Evolutionary conservation across 495 filamentous ascomycete genomes (phyloP).

Genomic region (Cetradonia linearis): DNA sequence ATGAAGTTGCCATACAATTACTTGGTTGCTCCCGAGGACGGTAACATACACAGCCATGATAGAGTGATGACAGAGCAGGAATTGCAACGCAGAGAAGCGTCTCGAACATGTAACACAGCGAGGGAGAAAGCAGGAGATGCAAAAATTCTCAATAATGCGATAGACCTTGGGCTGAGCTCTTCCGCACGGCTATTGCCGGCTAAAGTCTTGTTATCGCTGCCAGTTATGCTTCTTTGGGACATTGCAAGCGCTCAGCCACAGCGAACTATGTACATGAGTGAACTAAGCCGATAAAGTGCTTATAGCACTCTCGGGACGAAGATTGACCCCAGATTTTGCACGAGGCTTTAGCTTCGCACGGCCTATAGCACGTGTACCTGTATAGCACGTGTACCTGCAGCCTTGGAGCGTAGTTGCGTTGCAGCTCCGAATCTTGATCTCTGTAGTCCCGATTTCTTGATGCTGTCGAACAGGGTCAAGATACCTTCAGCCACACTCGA

Average conservation of each 20-base stretch:
- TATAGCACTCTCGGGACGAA: not conserved
- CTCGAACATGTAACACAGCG: not conserved
- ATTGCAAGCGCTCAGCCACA: not conserved
- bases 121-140: not conserved
- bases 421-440: not conserved
- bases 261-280: not conserved
- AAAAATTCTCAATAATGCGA: not conserved
- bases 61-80: not conserved
- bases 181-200: not conserved
- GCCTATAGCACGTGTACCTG: too few relatives aligned
- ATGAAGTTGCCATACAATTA: not conserved
- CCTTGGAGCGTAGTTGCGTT: not conserved
- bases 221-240: not conserved
- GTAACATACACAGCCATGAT: slow-evolving; percentile 4
- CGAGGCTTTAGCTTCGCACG: slow-evolving; percentile 12
- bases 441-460: not conserved
- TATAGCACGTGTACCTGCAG: slow-evolving; percentile 9
- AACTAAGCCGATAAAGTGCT: slow-evolving; percentile 2
- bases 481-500: not conserved
- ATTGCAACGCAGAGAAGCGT: not conserved
- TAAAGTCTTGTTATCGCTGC: not conserved
- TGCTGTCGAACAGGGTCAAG: not conserved
- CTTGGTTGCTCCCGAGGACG: not conserved
- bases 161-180: not conserved
- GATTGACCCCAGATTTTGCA: slow-evolving; percentile 1